These are phyloP conservation scores for Candida krabiensis DNA, from an alignment of 805 yeast species.

Conservation along the genomic window DNA sequence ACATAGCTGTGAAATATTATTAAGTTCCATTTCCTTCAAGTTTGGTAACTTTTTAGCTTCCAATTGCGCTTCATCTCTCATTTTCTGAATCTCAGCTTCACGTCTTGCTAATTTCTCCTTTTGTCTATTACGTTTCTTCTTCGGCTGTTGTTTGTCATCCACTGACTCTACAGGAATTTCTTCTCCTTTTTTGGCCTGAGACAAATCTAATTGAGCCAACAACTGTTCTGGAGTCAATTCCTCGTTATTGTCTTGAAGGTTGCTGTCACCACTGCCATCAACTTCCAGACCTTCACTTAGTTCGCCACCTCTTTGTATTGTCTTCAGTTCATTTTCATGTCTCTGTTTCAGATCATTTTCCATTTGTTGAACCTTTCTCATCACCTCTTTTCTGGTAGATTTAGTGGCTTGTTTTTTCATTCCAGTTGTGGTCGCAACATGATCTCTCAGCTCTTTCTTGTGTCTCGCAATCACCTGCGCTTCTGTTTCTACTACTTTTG, in stretches of 20 bases:
- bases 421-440: slow-evolving; percentile 66
- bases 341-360: slow-evolving; percentile 53
- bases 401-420: slow-evolving; percentile 83
- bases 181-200: slow-evolving; percentile 26
- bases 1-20: slow-evolving; percentile 58
- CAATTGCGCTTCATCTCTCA: slow-evolving; percentile 63
- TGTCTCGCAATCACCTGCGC: slow-evolving; percentile 62
- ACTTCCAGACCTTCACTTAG: slow-evolving; percentile 15
- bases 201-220: slow-evolving; percentile 56
- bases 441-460: slow-evolving; percentile 64
- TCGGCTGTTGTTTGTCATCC: slow-evolving; percentile 13
- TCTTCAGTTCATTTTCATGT: slow-evolving; percentile 55
- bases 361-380: slow-evolving; percentile 56
- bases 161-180: slow-evolving; percentile 13
- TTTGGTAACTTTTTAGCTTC: slow-evolving; percentile 74
- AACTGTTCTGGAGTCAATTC: slow-evolving; percentile 68
- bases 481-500: slow-evolving; percentile 33
- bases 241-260: no score
- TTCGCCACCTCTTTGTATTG: slow-evolving; percentile 11
- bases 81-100: slow-evolving; percentile 62
- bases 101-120: slow-evolving; percentile 80
- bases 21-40: slow-evolving; percentile 68
- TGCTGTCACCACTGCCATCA: slow-evolving; percentile 24
- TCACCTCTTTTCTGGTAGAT: slow-evolving; percentile 69
- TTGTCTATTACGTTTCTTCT: slow-evolving; percentile 70